A percentile compares a stretch with the other conserved stretches of the same genome.
Conservation (phyloP, 176 grass and related monocot species). For the Rhynchospora breviuscula region DNA sequence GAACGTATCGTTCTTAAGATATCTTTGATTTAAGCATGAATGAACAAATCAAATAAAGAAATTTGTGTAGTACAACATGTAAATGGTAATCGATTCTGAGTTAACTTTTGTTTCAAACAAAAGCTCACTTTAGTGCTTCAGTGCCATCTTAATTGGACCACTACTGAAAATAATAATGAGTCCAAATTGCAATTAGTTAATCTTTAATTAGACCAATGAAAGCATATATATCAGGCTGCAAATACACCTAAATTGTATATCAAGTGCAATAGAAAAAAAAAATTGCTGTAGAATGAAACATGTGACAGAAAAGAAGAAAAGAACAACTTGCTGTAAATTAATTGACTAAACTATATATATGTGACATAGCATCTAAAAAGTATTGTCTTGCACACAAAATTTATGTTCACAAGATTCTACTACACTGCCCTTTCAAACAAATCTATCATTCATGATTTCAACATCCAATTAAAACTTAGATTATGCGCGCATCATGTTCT, state of each 20-base stretch:
- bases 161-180: slow-evolving; percentile 13
- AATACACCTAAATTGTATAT: background rate
- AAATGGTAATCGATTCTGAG: background rate
- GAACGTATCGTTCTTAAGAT: background rate
- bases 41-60: slow-evolving; percentile 2
- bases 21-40: background rate
- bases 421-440: background rate
- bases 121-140: background rate
- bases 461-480: background rate
- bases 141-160: slow-evolving; percentile 19
- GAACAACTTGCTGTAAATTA: background rate
- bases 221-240: background rate
- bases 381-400: background rate
- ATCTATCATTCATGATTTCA: background rate
- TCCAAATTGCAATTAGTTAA: background rate
- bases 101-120: background rate
- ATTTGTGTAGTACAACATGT: background rate
- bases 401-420: background rate
- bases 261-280: background rate
- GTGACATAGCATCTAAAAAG: slow-evolving; percentile 6
- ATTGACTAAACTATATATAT: slow-evolving; percentile 15
- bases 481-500: background rate
- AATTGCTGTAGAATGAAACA: background rate
- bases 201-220: slow-evolving; percentile 3
- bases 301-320: background rate